phyloP scores from a whole-genome alignment of 1,284 basidiomycete species.

The Heterobasidion parviporum region DNA sequence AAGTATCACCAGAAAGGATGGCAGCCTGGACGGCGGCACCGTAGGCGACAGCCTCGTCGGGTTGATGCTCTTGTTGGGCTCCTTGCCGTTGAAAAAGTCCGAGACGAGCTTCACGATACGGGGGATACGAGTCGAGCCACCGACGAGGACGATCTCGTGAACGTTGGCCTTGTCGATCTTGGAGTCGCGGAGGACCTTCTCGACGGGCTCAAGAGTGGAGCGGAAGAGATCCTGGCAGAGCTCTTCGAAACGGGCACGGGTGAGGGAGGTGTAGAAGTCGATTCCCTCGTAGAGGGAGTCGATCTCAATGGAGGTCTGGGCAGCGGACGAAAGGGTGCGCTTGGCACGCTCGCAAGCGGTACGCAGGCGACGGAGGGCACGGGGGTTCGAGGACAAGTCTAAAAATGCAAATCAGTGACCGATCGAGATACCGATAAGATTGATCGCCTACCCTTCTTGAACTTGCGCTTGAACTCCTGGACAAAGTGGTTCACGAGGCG shows the following conservation, averaged over 20 bases:
- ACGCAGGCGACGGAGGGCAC: slow-evolving; percentile 95
- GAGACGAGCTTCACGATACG: slow-evolving; percentile 97
- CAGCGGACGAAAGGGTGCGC: slow-evolving; percentile 94
- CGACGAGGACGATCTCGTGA: slow-evolving; percentile 96
- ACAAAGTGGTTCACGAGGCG: slow-evolving; percentile 97
- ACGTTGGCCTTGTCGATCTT: slow-evolving; percentile 97
- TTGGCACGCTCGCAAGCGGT: slow-evolving; percentile 99
- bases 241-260: slow-evolving; percentile 98
- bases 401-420: slow-evolving; percentile 5
- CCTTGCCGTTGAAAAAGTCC: slow-evolving; percentile 98
- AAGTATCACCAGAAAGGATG: slow-evolving; percentile 96
- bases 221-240: slow-evolving; percentile 97
- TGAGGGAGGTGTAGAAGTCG: slow-evolving; percentile 98
- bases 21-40: slow-evolving; percentile 99
- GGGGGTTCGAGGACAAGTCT: slow-evolving; percentile 88
- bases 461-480: slow-evolving; percentile 98
- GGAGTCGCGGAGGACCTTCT: slow-evolving; percentile 96
- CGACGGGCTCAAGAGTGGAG: slow-evolving; percentile 93
- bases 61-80: slow-evolving; percentile 97
- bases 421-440: slow-evolving; percentile 18
- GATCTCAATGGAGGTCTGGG: slow-evolving; percentile 96
- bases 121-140: slow-evolving; percentile 98
- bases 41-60: slow-evolving; percentile 98
- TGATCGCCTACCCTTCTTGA: slow-evolving; percentile 78
- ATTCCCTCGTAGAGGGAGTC: slow-evolving; percentile 97